A percentile compares a stretch with the other conserved stretches of the same genome.
These are phyloP conservation scores for Plasmopara halstedii DNA, from an alignment of 352 stramenopile species.

Conservation along the genomic window DNA sequence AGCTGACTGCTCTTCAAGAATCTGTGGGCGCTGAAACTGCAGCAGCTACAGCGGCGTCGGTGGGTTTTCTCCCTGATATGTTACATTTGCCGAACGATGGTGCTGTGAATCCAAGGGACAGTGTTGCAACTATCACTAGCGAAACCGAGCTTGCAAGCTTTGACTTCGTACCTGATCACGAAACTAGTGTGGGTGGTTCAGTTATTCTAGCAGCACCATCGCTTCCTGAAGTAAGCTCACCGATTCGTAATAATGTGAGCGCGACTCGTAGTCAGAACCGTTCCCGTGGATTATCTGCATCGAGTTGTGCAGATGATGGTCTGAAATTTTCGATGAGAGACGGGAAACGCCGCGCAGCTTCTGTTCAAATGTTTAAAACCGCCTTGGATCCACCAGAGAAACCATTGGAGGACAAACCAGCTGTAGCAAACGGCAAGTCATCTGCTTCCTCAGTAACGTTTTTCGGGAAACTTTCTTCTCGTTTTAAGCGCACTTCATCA, in stretches of 20 bases:
- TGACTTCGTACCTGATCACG: slow-evolving; percentile 35
- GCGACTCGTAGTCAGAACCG: slow-evolving; percentile 18
- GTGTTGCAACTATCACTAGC: slow-evolving; percentile 24
- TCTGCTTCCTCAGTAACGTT: slow-evolving; percentile 58
- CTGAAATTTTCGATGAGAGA: slow-evolving; percentile 19
- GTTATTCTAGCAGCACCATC: neutral
- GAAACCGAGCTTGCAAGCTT: slow-evolving; percentile 56
- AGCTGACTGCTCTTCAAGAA: slow-evolving; percentile 37
- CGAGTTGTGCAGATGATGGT: slow-evolving; percentile 21
- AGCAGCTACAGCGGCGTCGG: slow-evolving; percentile 17
- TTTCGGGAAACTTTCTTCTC: slow-evolving; percentile 77
- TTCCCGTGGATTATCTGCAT: slow-evolving; percentile 26
- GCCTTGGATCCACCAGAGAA: slow-evolving; percentile 20
- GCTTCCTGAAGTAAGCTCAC: slow-evolving; percentile 1
- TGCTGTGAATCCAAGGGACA: slow-evolving; percentile 30
- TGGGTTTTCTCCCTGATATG: slow-evolving; percentile 22
- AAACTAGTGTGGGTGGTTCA: slow-evolving; percentile 8
- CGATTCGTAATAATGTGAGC: slow-evolving; percentile 13
- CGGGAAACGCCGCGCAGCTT: slow-evolving; percentile 28
- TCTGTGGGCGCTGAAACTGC: slow-evolving; percentile 16
- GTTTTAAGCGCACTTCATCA: slow-evolving; percentile 69
- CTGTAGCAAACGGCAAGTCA: slow-evolving; percentile 15
- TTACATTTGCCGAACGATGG: slow-evolving; percentile 6
- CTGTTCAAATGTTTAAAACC: slow-evolving; percentile 24
- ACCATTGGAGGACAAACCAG: slow-evolving; percentile 25